Evolutionary conservation across 2,329 filamentous ascomycete species (phyloP).

Genomic region (Aureobasidium mangrovei): DNA sequence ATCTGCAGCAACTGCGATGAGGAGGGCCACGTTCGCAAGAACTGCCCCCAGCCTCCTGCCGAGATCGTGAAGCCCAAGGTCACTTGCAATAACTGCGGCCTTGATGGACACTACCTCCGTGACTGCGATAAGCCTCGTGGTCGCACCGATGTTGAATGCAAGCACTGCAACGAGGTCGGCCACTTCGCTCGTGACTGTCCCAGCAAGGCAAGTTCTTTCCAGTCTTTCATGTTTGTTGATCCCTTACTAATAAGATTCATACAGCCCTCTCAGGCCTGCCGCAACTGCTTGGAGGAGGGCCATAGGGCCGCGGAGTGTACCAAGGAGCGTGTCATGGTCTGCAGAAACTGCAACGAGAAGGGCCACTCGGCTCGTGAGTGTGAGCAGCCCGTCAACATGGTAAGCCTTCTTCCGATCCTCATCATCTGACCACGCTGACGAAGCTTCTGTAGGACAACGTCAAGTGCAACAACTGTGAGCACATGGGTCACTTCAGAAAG

Average conservation of each 20-base stretch:
- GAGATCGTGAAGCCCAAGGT: slow-evolving; percentile 33
- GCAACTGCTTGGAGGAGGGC: slow-evolving; percentile 28
- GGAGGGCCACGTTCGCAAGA: slow-evolving; percentile 39
- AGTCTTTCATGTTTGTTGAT: background rate
- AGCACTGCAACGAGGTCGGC: slow-evolving; percentile 25
- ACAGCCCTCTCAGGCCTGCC: slow-evolving; percentile 22
- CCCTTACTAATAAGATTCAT: background rate
- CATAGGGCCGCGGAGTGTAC: slow-evolving; percentile 27
- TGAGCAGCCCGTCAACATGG: slow-evolving; percentile 39
- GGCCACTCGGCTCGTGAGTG: slow-evolving; percentile 53
- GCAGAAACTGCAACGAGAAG: slow-evolving; percentile 22
- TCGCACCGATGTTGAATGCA: slow-evolving; percentile 24
- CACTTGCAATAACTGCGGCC: slow-evolving; percentile 43
- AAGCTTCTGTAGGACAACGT: slow-evolving; percentile 19
- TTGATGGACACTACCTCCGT: slow-evolving; percentile 31
- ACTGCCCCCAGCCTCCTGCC: slow-evolving; percentile 41
- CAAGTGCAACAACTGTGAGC: slow-evolving; percentile 27
- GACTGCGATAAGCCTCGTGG: slow-evolving; percentile 39
- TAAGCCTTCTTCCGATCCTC: background rate
- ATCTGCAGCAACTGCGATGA: slow-evolving; percentile 45
- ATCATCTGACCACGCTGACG: too few species aligned
- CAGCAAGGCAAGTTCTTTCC: slow-evolving; percentile 8
- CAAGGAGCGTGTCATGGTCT: slow-evolving; percentile 27
- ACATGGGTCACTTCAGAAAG: slow-evolving; percentile 49
- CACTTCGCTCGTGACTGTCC: slow-evolving; percentile 31